Conservation (phyloP, 2,329 filamentous ascomycete species). For the Fusarium neocosmosporiellum region DNA sequence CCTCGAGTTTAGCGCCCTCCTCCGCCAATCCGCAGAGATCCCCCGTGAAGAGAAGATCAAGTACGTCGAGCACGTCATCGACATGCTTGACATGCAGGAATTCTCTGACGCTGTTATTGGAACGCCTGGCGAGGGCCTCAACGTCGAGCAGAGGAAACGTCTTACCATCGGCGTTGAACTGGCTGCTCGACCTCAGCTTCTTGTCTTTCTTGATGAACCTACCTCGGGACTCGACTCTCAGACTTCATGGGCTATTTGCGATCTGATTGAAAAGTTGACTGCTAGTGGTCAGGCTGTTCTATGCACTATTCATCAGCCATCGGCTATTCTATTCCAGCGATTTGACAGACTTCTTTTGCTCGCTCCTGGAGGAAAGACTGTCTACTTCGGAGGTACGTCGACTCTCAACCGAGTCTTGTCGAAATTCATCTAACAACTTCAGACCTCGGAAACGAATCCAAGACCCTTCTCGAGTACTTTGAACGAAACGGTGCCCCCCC, state of each 20-base stretch:
- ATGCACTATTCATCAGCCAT: slow-evolving; percentile 61
- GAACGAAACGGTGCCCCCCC: slow-evolving; percentile 67
- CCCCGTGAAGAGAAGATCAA: slow-evolving; percentile 47
- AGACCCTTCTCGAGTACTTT: slow-evolving; percentile 67
- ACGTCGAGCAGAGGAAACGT: slow-evolving; percentile 62
- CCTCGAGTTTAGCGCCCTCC: slow-evolving; percentile 70
- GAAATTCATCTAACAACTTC: neutral
- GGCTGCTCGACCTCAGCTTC: slow-evolving; percentile 76
- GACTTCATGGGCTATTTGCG: slow-evolving; percentile 79
- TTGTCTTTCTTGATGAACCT: slow-evolving; percentile 82
- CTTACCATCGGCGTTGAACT: slow-evolving; percentile 82
- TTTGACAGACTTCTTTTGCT: slow-evolving; percentile 68
- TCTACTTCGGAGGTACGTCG: slow-evolving; percentile 62
- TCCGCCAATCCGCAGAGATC: slow-evolving; percentile 72
- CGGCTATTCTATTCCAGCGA: slow-evolving; percentile 56
- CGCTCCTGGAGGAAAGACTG: slow-evolving; percentile 66
- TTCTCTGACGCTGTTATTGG: slow-evolving; percentile 73
- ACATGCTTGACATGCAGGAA: slow-evolving; percentile 60
- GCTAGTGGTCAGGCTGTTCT: slow-evolving; percentile 57
- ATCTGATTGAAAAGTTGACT: slow-evolving; percentile 74
- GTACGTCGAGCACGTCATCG: slow-evolving; percentile 47
- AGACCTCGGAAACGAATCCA: slow-evolving; percentile 54
- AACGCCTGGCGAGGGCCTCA: slow-evolving; percentile 62
- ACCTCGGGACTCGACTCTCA: slow-evolving; percentile 81
- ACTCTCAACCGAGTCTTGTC: accelerated